phyloP scores from a whole-genome alignment of 257 asterid genomes.

The Solanum arcanum region DNA sequence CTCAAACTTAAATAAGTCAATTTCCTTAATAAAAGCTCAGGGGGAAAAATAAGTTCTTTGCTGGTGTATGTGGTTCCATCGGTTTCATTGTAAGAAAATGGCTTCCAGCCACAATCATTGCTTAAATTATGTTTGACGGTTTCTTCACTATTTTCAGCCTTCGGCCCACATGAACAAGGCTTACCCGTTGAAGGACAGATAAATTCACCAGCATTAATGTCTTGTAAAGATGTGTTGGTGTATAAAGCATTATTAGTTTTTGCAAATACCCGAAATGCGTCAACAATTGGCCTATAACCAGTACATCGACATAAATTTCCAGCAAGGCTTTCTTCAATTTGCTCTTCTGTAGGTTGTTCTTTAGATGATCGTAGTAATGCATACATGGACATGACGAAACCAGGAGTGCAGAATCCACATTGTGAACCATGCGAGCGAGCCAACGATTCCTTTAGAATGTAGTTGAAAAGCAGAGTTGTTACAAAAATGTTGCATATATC shows the following conservation, averaged over 20 bases:
- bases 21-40: constrained; percentile 68
- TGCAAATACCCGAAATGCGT: constrained; percentile 85
- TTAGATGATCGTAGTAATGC: constrained; percentile 70
- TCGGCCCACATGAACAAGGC: constrained; percentile 76
- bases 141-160: constrained; percentile 17
- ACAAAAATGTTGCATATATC: background rate
- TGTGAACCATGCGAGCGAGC: constrained; percentile 91
- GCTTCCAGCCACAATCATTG: constrained; percentile 21
- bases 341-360: constrained; percentile 63
- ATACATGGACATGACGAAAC: constrained; percentile 93
- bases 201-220: constrained; percentile 28
- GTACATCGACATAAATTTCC: constrained; percentile 98
- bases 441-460: constrained; percentile 61
- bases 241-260: constrained; percentile 67
- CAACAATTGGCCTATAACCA: constrained; percentile 90
- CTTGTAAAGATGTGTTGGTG: constrained; percentile 32
- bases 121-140: constrained; percentile 9
- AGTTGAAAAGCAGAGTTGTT: background rate
- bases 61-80: constrained; percentile 66
- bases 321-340: constrained; percentile 88
- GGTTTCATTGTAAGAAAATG: constrained; percentile 48
- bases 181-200: constrained; percentile 93
- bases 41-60: constrained; percentile 89
- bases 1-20: constrained; percentile 33
- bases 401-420: constrained; percentile 98